Evolutionary conservation across 176 grass and related monocot species (phyloP), one percentile per base, ranked within the genome.

Genomic region (Zoysia pacifica): DNA sequence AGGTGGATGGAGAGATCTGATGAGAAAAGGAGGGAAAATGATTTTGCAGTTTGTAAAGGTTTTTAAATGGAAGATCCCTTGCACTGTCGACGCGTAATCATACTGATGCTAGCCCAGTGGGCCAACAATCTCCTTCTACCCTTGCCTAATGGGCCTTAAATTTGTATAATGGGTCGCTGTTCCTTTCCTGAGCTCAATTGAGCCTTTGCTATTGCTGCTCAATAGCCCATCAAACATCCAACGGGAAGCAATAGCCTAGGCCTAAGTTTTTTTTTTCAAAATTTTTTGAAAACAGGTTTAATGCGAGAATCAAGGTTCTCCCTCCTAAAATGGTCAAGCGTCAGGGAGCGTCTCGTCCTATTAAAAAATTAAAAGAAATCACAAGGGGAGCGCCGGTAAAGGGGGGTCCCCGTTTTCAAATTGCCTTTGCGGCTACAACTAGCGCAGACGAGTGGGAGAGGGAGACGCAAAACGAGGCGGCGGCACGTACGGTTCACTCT

Each of bases 351-450:
- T 78, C 74, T 16, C 18, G 7, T 59, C 51, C 36, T 4, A 67
- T 44, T 58, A 59, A 87, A 79, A 18, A 69, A 72, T 47, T 44
- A 53, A 78, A 83, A 73, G 52, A 73, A 87, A 51, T 83, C 62
- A 65, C 74, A 18, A 39, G 72, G 73, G 80, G 68, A 49, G 74
- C 75, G 80, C 78, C 53, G 9, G 35, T 13, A 54, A 19, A 64
- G 80, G n/a, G 50, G 80, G 80, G 60, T 51, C 80, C 78, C 2
- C 52, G 14, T 61, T 39, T 83, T 88, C 77, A 58, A 88, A 88
- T 74, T 88, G 80, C 50, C 43, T 42, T 69, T 18, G 74, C 74
- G 19, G 67, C 63, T 74, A 39, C 74, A 14, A 66, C 63, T 74
- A 39, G 78, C 79, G 35, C 36, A 42, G 50, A 14, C 28, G 50